Conservation (phyloP, 2,329 filamentous ascomycete species). For the Colletotrichum lupini region DNA sequence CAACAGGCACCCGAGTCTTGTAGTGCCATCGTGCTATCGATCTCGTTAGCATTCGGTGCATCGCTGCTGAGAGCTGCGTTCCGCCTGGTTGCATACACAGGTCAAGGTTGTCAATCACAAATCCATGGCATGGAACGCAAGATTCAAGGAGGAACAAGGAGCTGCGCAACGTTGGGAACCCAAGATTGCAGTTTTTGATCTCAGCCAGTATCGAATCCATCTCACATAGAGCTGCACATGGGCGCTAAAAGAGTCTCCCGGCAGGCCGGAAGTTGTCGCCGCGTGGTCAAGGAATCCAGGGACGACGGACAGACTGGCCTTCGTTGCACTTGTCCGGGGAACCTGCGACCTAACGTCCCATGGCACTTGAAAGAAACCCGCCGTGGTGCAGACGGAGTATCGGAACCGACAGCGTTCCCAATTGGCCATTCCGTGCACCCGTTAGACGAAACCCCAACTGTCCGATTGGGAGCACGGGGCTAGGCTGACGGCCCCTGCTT, state of each 20-base stretch:
- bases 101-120: neutral
- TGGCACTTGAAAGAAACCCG: neutral
- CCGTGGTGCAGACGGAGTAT: neutral
- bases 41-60: neutral
- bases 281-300: constrained; percentile 7
- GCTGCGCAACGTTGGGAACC: neutral
- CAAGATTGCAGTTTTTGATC: constrained; percentile 5
- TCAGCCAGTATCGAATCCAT: neutral
- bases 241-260: neutral
- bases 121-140: neutral
- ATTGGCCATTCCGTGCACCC: neutral
- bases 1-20: neutral
- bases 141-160: neutral
- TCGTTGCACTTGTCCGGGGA: constrained; percentile 1
- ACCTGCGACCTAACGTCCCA: neutral
- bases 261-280: constrained; percentile 23
- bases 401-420: neutral
- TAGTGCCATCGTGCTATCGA: neutral
- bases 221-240: neutral
- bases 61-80: neutral
- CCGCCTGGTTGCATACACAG: neutral
- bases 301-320: constrained; percentile 31
- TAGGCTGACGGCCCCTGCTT: neutral
- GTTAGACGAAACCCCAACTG: neutral
- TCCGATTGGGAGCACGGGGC: neutral